These are phyloP conservation scores for Lentinus tigrinus DNA, from an alignment of 768 basidiomycete genomes.

Conservation along the genomic window DNA sequence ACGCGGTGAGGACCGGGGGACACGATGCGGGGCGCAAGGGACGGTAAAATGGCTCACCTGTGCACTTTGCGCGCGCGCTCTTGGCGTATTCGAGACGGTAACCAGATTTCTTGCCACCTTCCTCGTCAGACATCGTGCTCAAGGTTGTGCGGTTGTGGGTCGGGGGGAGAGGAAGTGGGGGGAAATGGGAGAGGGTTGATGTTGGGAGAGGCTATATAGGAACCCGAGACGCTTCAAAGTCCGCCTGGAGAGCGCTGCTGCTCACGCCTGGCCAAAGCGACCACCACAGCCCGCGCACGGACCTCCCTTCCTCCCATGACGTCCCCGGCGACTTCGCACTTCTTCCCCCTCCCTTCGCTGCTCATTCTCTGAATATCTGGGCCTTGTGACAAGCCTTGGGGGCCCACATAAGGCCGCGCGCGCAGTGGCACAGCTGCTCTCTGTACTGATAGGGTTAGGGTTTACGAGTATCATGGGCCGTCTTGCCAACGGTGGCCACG, in stretches of 20 bases:
- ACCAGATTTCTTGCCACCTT: slow-evolving; percentile 48
- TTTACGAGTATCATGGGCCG: background rate
- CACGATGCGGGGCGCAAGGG: slow-evolving; percentile 21
- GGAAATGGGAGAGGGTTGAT: slow-evolving; percentile 18
- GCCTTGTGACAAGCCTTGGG: background rate
- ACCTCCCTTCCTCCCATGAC: slow-evolving; percentile 5
- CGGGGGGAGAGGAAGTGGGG: slow-evolving; percentile 21
- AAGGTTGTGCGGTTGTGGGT: slow-evolving; percentile 1
- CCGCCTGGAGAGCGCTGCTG: slow-evolving; percentile 30
- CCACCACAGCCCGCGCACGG: slow-evolving; percentile 14
- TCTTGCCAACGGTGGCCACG: no score
- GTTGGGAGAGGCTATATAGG: slow-evolving; percentile 26
- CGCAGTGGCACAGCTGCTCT: background rate
- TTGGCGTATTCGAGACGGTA: slow-evolving; percentile 80
- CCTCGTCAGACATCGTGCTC: slow-evolving; percentile 36
- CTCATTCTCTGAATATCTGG: background rate
- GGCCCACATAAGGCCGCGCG: no score
- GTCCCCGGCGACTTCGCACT: background rate
- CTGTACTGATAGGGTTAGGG: slow-evolving; percentile 6
- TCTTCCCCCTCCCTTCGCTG: background rate
- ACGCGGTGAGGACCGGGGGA: slow-evolving; percentile 22
- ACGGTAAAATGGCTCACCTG: slow-evolving; percentile 49
- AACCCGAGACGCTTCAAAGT: slow-evolving; percentile 32
- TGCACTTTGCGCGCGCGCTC: slow-evolving; percentile 72
- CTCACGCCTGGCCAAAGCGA: slow-evolving; percentile 16